A percentile compares a stretch with the other conserved stretches of the same genome.
phyloP scores from a whole-genome alignment of 1,284 basidiomycete species.

The Irpex rosettiformis region DNA sequence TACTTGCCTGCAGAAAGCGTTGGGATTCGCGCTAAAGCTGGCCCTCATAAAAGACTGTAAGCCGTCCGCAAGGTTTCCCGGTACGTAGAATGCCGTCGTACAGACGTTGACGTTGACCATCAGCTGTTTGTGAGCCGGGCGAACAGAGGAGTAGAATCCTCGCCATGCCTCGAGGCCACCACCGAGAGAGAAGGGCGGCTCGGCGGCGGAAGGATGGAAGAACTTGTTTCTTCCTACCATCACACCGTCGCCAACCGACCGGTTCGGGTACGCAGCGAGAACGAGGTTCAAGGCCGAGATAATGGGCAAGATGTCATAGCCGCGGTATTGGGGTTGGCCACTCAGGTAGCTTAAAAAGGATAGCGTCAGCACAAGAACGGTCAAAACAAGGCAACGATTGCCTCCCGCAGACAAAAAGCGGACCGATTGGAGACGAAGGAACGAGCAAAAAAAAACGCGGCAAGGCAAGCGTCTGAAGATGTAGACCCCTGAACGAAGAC shows the following conservation, averaged over 20 bases:
- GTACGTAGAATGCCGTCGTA: conserved; percentile 71
- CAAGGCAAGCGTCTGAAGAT: conserved; percentile 20
- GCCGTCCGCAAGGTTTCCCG: conserved; percentile 57
- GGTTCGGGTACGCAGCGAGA: conserved; percentile 57
- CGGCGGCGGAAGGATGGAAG: conserved; percentile 58
- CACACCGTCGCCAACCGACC: conserved; percentile 57
- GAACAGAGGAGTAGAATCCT: conserved; percentile 75
- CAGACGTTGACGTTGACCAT: conserved; percentile 81
- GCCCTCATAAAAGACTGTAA: conserved; percentile 48
- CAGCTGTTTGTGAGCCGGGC: conserved; percentile 65
- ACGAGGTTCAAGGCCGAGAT: conserved; percentile 74
- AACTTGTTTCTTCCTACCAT: conserved; percentile 74
- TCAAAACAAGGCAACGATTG: not conserved
- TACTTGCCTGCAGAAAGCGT: conserved; percentile 56
- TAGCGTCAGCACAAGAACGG: conserved; percentile 6
- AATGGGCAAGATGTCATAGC: conserved; percentile 63
- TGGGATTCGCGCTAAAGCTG: conserved; percentile 47
- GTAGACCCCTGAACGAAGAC: conserved; percentile 13
- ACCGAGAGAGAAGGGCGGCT: conserved; percentile 43
- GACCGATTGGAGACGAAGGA: conserved; percentile 1
- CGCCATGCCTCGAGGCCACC: conserved; percentile 66
- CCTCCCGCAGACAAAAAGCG: not conserved
- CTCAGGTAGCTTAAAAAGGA: conserved; percentile 47
- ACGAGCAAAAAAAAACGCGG: conserved; percentile 12
- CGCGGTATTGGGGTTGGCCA: conserved; percentile 56